A percentile compares a stretch with the other conserved stretches of the same genome.
Evolutionary conservation across 345 rosid species (phyloP).

Genomic region (Zanthoxylum bungeanum): DNA sequence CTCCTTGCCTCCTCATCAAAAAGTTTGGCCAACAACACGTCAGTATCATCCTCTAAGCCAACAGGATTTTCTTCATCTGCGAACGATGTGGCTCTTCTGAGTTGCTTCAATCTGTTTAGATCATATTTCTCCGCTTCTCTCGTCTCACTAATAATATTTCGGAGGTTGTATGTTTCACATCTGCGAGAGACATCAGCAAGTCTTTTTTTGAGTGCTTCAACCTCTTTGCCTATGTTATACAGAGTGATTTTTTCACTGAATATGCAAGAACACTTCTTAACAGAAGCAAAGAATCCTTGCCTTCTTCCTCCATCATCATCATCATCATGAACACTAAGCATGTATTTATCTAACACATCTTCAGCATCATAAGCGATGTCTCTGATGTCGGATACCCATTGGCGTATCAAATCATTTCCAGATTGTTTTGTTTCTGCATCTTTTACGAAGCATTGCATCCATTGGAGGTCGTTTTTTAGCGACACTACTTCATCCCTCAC

Average conservation of each 20-base stretch:
- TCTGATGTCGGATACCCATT: slow-evolving; percentile 34
- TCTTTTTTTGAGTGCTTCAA: not conserved
- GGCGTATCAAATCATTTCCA: slow-evolving; percentile 25
- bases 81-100: not conserved
- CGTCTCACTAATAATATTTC: not conserved
- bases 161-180: not conserved
- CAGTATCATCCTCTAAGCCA: slow-evolving; percentile 15
- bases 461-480: slow-evolving; percentile 27
- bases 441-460: slow-evolving; percentile 29
- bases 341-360: slow-evolving; percentile 25
- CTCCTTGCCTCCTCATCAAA: not conserved
- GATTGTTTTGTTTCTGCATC: slow-evolving; percentile 34
- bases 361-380: slow-evolving; percentile 34
- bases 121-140: not conserved
- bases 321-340: slow-evolving; percentile 17
- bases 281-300: not conserved
- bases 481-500: slow-evolving; percentile 16
- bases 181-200: not conserved
- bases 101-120: not conserved
- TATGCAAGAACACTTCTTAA: not conserved
- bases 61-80: slow-evolving; percentile 6
- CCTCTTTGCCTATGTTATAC: not conserved
- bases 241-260: too few relatives aligned
- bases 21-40: slow-evolving; percentile 12
- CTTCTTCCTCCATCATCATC: not conserved